Base-by-base conservation (phyloP, 805 yeast species). In the Suhomyces pyralidae region DNA sequence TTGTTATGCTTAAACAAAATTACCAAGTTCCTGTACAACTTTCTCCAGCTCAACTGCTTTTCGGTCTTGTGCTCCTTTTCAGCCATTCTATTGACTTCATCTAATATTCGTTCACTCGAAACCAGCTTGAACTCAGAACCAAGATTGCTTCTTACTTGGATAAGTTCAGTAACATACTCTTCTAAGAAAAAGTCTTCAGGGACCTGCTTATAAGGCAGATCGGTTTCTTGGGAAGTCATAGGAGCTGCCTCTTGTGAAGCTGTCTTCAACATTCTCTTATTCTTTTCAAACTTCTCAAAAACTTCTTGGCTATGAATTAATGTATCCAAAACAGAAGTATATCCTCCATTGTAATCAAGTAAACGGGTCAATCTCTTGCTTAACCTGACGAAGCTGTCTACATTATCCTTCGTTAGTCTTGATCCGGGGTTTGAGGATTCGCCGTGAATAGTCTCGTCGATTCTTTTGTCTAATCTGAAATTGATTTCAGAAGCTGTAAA, bases 301-400 rank as follows among this genome's bases (percentile, higher is more conserved):
- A 56, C 61, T 1, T 45, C 17, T 50, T 80, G 81, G 55, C 80
- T 81, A 48, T 80, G 78, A 19, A 82, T 61, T 42, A 85, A 61
- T 1, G 85, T 71, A 59, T 85, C 90, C 59, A 85, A 74, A 10
- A 81, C 74, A 49, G 79, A 80, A 2, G 85, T 72, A 58, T 82
- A 79, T 1, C 85, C 86, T 15, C 86, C 85, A 58, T 85, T 85
- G 32, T 81, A 58, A 15, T 68, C 65, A 63, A 32, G 84, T 70
- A 52, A 73, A 60, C 58, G 30, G 14, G 51, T 46, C 48, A 65
- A 56, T n/a, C 58, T 49, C 10, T 55, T 56, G 34, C 57, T 45
- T 46, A 65, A 52, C 19, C 58, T 60, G 14, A 58, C 54, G 46
- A 59, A 60, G 34, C 49, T 46, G 26, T 48, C 48, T 3, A 57